Conservation (phyloP, 768 basidiomycete genomes). For the Boletus sensibilis region DNA sequence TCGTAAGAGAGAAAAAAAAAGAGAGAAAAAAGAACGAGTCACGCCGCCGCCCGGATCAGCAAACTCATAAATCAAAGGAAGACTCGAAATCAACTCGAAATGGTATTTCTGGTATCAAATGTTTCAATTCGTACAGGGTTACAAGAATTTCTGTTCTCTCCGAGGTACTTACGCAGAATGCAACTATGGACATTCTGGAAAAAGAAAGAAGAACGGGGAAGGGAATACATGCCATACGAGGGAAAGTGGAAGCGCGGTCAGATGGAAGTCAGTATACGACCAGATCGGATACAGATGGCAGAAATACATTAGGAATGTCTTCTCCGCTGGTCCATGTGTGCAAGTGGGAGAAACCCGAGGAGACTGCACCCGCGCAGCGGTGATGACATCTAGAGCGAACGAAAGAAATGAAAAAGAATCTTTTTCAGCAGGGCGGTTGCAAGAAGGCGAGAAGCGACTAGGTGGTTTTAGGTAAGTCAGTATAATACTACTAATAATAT, state of each 20-base stretch:
- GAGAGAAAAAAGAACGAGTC: background rate
- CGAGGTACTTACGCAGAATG: slow-evolving; percentile 9
- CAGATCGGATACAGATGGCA: slow-evolving; percentile 24
- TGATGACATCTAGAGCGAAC: slow-evolving; percentile 22
- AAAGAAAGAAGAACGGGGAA: slow-evolving; percentile 8
- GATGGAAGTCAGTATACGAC: slow-evolving; percentile 15
- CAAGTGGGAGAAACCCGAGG: slow-evolving; percentile 20
- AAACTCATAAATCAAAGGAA: slow-evolving; percentile 6
- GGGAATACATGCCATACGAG: slow-evolving; percentile 11
- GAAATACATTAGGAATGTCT: slow-evolving; percentile 23
- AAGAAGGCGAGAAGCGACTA: slow-evolving; percentile 33
- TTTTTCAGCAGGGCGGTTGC: slow-evolving; percentile 22
- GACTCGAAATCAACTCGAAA: background rate
- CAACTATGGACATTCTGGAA: slow-evolving; percentile 6
- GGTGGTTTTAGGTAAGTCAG: slow-evolving; percentile 32
- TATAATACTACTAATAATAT: slow-evolving; percentile 36
- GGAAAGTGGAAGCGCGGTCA: slow-evolving; percentile 13
- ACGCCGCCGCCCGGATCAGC: slow-evolving; percentile 13
- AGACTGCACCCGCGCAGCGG: slow-evolving; percentile 24
- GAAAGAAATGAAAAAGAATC: slow-evolving; percentile 17
- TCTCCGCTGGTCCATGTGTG: slow-evolving; percentile 21
- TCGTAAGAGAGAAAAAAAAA: slow-evolving; percentile 4
- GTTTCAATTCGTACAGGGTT: slow-evolving; percentile 23
- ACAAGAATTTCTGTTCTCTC: slow-evolving; percentile 21
- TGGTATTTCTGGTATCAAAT: slow-evolving; percentile 17